Evolutionary conservation across 139 green algal genomes (phyloP).

Genomic region (Chlamydomonas eustigma): DNA sequence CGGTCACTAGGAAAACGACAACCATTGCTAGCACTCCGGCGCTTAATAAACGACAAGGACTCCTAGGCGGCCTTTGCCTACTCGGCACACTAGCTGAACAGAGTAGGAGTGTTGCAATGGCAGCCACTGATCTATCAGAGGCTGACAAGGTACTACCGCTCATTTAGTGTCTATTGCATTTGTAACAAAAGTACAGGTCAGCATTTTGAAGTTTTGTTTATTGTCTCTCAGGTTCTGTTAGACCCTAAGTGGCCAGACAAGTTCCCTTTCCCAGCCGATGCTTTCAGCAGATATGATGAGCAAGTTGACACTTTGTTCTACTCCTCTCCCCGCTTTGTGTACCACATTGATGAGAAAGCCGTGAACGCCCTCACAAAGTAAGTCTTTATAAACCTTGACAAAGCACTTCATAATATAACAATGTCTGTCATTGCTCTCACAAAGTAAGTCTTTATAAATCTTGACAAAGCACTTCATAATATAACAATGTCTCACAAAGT

Average conservation of each 20-base stretch:
- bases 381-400: no score
- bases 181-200: no score
- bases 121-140: neutral
- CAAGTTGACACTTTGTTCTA: conserved; percentile 62
- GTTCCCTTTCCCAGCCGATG: conserved; percentile 63
- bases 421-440: no score
- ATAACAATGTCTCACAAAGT: conserved; percentile 87
- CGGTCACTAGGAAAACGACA: no score
- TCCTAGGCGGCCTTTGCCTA: neutral
- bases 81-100: neutral
- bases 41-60: neutral
- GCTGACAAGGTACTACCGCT: neutral
- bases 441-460: no score
- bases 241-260: conserved; percentile 68
- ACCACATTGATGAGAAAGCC: conserved; percentile 92
- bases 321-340: conserved; percentile 79
- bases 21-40: no score
- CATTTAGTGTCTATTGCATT: no score
- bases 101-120: neutral
- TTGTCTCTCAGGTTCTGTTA: conserved; percentile 71
- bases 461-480: no score
- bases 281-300: conserved; percentile 52
- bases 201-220: no score
- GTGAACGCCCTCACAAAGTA: conserved; percentile 82
- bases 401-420: no score